phyloP scores from a whole-genome alignment of 169 alveolate genomes.

The Plasmodium malariae region DNA sequence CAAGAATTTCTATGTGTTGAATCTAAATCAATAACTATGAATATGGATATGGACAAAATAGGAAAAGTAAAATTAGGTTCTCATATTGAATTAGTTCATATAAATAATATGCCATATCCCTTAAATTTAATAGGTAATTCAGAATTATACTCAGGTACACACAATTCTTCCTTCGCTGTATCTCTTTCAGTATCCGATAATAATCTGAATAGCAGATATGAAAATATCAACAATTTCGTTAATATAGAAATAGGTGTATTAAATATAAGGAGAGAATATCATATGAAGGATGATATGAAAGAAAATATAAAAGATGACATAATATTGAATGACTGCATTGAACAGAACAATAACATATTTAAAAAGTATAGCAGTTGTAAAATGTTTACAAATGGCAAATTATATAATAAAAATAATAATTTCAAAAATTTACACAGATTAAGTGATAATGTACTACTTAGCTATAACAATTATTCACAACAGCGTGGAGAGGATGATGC shows the following conservation, averaged over 20 bases:
- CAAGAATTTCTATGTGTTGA: constrained; percentile 37
- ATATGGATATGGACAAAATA: constrained; percentile 7
- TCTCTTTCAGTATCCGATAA: constrained; percentile 15
- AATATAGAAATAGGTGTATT: constrained; percentile 45
- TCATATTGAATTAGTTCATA: constrained; percentile 42
- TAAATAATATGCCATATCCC: constrained; percentile 12
- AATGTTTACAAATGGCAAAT: constrained; percentile 13
- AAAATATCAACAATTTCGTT: constrained; percentile 12
- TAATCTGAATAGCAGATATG: background rate
- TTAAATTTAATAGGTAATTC: constrained; percentile 37
- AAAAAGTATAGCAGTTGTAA: background rate
- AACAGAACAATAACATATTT: background rate
- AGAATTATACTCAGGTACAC: constrained; percentile 53
- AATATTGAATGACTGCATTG: background rate
- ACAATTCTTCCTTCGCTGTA: constrained; percentile 38
- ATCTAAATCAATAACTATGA: constrained; percentile 1
- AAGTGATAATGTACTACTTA: constrained; percentile 10
- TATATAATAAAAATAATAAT: background rate
- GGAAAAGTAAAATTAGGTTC: constrained; percentile 49
- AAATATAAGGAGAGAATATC: constrained; percentile 9
- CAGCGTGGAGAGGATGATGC: background rate
- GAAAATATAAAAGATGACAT: background rate
- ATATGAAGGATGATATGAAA: background rate
- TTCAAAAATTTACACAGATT: background rate
- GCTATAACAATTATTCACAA: constrained; percentile 4